These are phyloP conservation scores for Kregervanrija pseudodelftensis DNA, from an alignment of 805 yeast species.

Conservation along the genomic window DNA sequence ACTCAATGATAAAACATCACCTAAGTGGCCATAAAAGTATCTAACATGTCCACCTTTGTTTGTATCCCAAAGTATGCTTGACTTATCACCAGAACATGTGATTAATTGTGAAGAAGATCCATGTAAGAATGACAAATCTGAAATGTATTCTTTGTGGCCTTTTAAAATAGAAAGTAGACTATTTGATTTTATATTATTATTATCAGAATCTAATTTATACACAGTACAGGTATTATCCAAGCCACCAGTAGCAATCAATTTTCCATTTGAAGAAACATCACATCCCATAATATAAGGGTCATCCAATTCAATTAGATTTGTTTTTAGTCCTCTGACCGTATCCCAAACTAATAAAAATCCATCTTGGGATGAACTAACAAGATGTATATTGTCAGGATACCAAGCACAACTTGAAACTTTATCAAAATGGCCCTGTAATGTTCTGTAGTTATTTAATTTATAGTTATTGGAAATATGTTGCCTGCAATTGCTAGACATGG, in stretches of 20 bases:
- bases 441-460: conserved; percentile 18
- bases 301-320: conserved; percentile 62
- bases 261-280: conserved; percentile 61
- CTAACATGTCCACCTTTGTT: conserved; percentile 45
- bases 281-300: conserved; percentile 77
- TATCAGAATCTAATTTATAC: conserved; percentile 35
- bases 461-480: conserved; percentile 4
- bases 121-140: conserved; percentile 62
- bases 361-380: conserved; percentile 78
- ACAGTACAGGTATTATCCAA: conserved; percentile 73
- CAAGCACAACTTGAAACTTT: conserved; percentile 66
- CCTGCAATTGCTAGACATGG: conserved; percentile 20
- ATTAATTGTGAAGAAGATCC: conserved; percentile 41
- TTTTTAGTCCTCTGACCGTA: conserved; percentile 60
- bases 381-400: conserved; percentile 53
- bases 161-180: conserved; percentile 48
- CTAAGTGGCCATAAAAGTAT: conserved; percentile 59
- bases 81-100: conserved; percentile 79
- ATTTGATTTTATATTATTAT: conserved; percentile 8
- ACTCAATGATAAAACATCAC: conserved; percentile 57
- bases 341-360: conserved; percentile 86
- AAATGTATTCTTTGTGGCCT: conserved; percentile 79
- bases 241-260: conserved; percentile 73
- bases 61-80: conserved; percentile 76
- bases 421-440: conserved; percentile 60